Evolutionary conservation across 257 asterid genomes (phyloP).

Genomic region (Voacanga thouarsii): DNA sequence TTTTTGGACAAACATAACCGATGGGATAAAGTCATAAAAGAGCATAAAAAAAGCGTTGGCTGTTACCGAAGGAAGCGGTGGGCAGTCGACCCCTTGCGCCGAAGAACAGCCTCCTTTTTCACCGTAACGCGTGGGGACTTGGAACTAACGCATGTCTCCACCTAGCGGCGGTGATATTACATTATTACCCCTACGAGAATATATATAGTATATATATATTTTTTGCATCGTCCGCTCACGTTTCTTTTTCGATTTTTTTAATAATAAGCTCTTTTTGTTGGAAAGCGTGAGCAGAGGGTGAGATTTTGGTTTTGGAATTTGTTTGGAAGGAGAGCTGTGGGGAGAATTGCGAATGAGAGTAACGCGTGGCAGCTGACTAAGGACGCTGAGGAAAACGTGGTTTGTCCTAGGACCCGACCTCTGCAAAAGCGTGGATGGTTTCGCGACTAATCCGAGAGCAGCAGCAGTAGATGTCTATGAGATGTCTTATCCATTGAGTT

Average conservation of each 20-base stretch:
- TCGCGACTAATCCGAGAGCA: not conserved
- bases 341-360: not conserved
- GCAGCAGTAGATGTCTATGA: not conserved
- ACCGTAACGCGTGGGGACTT: constrained; percentile 31
- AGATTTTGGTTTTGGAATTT: not conserved
- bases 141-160: constrained; percentile 39
- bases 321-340: constrained; percentile 10
- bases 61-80: constrained; percentile 21
- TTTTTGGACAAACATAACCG: not conserved
- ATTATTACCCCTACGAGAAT: not conserved
- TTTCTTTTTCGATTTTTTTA: not conserved
- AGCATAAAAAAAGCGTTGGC: constrained; percentile 4
- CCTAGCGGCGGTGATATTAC: constrained; percentile 24
- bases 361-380: constrained; percentile 23
- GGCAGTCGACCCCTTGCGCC: constrained; percentile 29
- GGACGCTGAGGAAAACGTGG: not conserved
- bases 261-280: not conserved
- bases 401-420: not conserved
- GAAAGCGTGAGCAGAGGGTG: not conserved
- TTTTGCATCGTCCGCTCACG: not conserved
- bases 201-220: too few species aligned
- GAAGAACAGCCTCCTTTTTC: constrained; percentile 19
- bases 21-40: not conserved
- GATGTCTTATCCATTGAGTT: not conserved
- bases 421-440: not conserved